Evolutionary conservation across 192 early-diverging fungal genomes (phyloP), one percentile per base, ranked within the genome.

Genomic region (Linnemannia zychae): DNA sequence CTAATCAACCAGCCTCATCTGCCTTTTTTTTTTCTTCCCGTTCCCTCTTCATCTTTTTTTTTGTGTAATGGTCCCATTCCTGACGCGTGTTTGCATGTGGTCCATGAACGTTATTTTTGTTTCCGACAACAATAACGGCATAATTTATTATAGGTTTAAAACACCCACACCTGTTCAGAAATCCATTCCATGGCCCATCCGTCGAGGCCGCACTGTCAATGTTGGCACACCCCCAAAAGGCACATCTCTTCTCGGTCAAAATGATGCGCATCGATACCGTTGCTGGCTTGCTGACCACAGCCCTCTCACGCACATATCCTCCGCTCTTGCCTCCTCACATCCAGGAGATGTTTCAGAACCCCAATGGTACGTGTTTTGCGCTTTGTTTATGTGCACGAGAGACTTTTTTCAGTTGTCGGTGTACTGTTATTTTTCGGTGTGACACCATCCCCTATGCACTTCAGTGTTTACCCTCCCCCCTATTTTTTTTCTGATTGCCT

Each of bases 251-350:
- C 67, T 84, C 82, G n/a, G 82, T 68, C 34, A 84, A 84, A 52
- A 78, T 77, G 82, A 84, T 84, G 82, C 82, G 82, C 53, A 84
- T 84, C 38, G 82, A 84, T 57, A 84, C 82, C 13, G 76, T 84
- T 22, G 82, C 82, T 16, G 82, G 82, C 0, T 67, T 84, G 47
- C 72, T 84, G 17, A 84, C 82, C 44, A 84, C 82, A 37, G 76
- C 82, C 7, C 76, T 84, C 67, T 84, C 82, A 0, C 46, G 82
- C 50, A 84, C 82, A 44, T 84, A 84, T 65, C 82, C 82, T 18
- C 82, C 82, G 3, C 65, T 84, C 34, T 78, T 84, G 67, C 82
- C 82, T 40, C 72, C 71, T 47, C 82, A 84, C 46, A 78, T 84
- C 72, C 82, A 84, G 24, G 82, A 84, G 57, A 70, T 78, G 82